Evolutionary conservation across 2,329 filamentous ascomycete genomes (phyloP).

Genomic region (Lasiodiplodia sp.): DNA sequence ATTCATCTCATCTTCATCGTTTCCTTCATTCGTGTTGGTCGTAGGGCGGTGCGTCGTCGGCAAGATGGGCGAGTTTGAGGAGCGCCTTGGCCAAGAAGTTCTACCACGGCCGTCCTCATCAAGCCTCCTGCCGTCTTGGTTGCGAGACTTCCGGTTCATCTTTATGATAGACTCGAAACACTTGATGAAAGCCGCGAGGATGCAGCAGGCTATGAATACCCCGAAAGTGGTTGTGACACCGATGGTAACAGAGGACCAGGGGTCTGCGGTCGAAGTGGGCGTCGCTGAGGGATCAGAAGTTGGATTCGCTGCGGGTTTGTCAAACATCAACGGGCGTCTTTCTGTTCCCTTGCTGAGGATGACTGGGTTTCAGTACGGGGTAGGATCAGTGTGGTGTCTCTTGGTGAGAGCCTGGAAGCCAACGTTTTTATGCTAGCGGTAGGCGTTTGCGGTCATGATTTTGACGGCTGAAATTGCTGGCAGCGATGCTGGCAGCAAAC

Average conservation of each 20-base stretch:
- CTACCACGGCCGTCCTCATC: not conserved
- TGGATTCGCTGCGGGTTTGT: not conserved
- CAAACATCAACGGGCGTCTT: not conserved
- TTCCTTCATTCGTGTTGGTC: not conserved
- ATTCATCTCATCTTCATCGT: not conserved
- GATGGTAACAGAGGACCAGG: not conserved
- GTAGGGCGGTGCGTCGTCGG: not conserved
- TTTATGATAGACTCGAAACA: not conserved
- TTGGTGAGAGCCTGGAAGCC: not conserved
- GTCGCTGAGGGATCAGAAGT: not conserved
- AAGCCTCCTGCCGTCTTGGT: not conserved
- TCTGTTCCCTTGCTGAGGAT: not conserved
- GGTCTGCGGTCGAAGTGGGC: not conserved
- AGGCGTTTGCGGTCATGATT: not conserved
- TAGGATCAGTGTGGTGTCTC: not conserved
- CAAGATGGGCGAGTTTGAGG: not conserved
- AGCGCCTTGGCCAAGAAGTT: not conserved
- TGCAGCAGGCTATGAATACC: not conserved
- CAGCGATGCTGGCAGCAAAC: not conserved
- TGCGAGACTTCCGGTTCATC: not conserved
- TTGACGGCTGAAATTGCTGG: not conserved
- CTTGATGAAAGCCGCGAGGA: not conserved
- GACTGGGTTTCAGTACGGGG: not conserved
- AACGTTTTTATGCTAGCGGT: not conserved
- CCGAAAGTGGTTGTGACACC: not conserved